phyloP scores from a whole-genome alignment of 768 basidiomycete genomes.

The Boletus sensibilis region DNA sequence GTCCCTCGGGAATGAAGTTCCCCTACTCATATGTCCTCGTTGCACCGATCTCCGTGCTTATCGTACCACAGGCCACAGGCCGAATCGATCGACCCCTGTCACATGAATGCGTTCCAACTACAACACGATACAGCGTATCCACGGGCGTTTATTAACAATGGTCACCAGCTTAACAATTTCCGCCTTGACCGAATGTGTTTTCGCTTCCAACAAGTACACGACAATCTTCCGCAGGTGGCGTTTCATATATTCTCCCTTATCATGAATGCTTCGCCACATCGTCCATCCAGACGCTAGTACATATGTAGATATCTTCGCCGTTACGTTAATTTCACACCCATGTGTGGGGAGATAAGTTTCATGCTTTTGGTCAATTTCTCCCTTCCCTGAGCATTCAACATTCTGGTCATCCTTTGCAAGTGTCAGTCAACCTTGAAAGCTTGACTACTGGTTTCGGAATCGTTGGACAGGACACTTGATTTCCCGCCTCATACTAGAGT shows the following conservation, averaged over 20 bases:
- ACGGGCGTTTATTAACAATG: neutral
- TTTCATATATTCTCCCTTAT: slow-evolving; percentile 7
- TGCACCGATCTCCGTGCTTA: slow-evolving; percentile 10
- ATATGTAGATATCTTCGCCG: neutral
- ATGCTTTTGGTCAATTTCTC: neutral
- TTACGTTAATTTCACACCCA: slow-evolving; percentile 19
- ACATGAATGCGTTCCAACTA: slow-evolving; percentile 18
- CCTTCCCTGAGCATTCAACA: slow-evolving; percentile 1
- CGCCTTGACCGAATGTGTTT: slow-evolving; percentile 2
- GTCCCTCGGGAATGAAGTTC: slow-evolving; percentile 16
- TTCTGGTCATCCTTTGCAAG: neutral
- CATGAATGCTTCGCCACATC: neutral
- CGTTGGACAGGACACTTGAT: neutral
- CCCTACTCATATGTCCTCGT: neutral
- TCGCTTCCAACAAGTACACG: neutral
- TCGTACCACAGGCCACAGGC: slow-evolving; percentile 15
- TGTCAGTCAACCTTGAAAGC: neutral
- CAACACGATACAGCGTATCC: neutral
- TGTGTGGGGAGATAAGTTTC: slow-evolving; percentile 7
- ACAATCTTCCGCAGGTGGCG: slow-evolving; percentile 10
- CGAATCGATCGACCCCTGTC: slow-evolving; percentile 6
- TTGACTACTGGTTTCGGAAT: neutral
- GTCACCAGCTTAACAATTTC: slow-evolving; percentile 10
- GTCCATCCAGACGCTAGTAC: neutral
- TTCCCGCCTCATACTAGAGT: neutral